Evolutionary conservation across 768 basidiomycete species (phyloP).

Genomic region (Boletus barrowsii): DNA sequence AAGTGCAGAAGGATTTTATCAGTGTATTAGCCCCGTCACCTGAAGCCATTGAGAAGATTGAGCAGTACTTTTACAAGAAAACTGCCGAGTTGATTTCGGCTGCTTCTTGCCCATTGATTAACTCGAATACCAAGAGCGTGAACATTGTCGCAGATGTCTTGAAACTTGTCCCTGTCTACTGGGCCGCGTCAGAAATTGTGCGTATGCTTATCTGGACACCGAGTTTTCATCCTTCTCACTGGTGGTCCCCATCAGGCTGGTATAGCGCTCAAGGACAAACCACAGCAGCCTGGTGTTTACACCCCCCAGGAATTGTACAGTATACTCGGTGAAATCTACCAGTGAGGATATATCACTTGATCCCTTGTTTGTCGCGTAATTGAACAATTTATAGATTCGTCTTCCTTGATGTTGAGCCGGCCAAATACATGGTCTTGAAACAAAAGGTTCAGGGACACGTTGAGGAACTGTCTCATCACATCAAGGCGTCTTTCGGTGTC

Average conservation of each 20-base stretch:
- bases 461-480: slow-evolving; percentile 50
- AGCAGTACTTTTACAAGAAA: slow-evolving; percentile 61
- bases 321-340: slow-evolving; percentile 68
- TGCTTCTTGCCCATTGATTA: slow-evolving; percentile 56
- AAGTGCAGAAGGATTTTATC: slow-evolving; percentile 46
- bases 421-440: slow-evolving; percentile 54
- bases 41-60: slow-evolving; percentile 48
- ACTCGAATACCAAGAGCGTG: slow-evolving; percentile 49
- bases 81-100: slow-evolving; percentile 55
- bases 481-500: slow-evolving; percentile 49
- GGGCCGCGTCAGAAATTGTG: slow-evolving; percentile 70
- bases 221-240: background rate
- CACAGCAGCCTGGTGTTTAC: slow-evolving; percentile 53
- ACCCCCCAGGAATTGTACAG: slow-evolving; percentile 60
- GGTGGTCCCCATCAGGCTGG: slow-evolving; percentile 50
- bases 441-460: slow-evolving; percentile 51
- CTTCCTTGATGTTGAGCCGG: slow-evolving; percentile 68
- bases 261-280: slow-evolving; percentile 64
- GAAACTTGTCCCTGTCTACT: slow-evolving; percentile 60
- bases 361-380: background rate
- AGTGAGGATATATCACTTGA: slow-evolving; percentile 35
- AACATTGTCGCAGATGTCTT: slow-evolving; percentile 72
- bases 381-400: slow-evolving; percentile 49
- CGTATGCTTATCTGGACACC: slow-evolving; percentile 19
- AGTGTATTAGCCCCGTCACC: slow-evolving; percentile 45